Base-by-base conservation (phyloP, 179 eudicot genomes). In the Nepenthes alata region DNA sequence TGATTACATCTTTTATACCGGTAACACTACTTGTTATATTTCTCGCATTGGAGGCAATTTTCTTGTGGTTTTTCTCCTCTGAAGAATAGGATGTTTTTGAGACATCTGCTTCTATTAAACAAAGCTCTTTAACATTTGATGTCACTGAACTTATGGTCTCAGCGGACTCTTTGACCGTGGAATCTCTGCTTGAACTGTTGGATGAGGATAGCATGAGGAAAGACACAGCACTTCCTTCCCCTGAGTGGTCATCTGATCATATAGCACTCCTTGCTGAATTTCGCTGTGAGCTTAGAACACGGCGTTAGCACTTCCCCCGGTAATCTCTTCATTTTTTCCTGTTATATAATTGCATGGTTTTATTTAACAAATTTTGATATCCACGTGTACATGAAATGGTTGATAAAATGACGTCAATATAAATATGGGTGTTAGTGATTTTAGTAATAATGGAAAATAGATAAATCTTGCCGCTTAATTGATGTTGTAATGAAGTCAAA, bases 211-310 rank as follows among this genome's bases (percentile, higher is more conserved):
- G 90, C 77, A 71, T 93, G 78, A 79, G 99, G 68, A 93, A 93
- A 74, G 96, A 93, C 67, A 93, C 99, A 1, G 99, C 95, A 11
- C 97, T 93, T 80, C 99, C 99, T 71, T 93, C 99, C 78, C 97
- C 97, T 14, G 99, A 89, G 77, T 93, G 97, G 98, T 93, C 98
- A 37, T 93, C 96, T 9, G 98, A 93, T 78, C 98, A 93, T 76
- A 86, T 89, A 75, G 98, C 98, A 37, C 90, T 93, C 48, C 72
- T 89, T 64, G 96, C 98, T 49, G 98, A 87, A 78, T 93, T 93
- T 71, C 96, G 98, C 67, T 93, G 98, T 79, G 80, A 78, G 69
- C 84, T 93, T 64, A 85, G 85, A 79, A 70, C 66, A 55, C 84
- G 95, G 65, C 95, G 96, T 60, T 86, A 80, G 85, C 67, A 35